Evolutionary conservation across 2,329 filamentous ascomycete species (phyloP).

Genomic region (Sarocladiaceae sp.): DNA sequence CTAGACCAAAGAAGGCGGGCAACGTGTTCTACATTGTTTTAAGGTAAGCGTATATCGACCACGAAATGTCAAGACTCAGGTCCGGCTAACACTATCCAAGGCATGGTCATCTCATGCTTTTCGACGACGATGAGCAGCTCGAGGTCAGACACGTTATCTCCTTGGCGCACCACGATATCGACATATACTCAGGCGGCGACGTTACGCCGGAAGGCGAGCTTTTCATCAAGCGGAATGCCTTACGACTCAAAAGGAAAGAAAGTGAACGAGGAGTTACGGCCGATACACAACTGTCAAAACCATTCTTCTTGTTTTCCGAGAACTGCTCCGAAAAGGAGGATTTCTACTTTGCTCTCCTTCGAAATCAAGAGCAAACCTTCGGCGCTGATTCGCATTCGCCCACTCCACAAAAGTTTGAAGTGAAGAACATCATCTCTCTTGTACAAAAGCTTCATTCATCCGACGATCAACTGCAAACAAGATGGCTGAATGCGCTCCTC

Average conservation of each 20-base stretch:
- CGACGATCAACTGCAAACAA: constrained; percentile 83
- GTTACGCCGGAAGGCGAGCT: constrained; percentile 84
- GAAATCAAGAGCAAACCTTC: constrained; percentile 71
- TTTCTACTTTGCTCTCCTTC: constrained; percentile 90
- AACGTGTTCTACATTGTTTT: constrained; percentile 94
- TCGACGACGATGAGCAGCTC: constrained; percentile 90
- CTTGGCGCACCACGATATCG: constrained; percentile 79
- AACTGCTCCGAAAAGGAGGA: constrained; percentile 97
- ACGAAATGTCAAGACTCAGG: background rate
- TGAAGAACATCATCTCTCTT: constrained; percentile 81
- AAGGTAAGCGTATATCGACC: constrained; percentile 49
- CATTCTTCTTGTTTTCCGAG: constrained; percentile 92
- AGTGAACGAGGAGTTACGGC: constrained; percentile 50
- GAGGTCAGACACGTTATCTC: constrained; percentile 97
- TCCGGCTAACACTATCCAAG: constrained; percentile 41
- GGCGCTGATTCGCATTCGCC: constrained; percentile 52
- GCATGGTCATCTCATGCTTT: constrained; percentile 94
- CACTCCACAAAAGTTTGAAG: constrained; percentile 70
- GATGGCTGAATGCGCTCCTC: constrained; percentile 90
- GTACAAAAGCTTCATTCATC: constrained; percentile 89
- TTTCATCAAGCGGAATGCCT: constrained; percentile 91
- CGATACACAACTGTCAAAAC: constrained; percentile 61
- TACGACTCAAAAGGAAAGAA: constrained; percentile 68
- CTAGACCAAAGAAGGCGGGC: constrained; percentile 61
- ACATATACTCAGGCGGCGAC: constrained; percentile 77